Conservation (phyloP, 2,329 filamentous ascomycete species). For the Trichoderma koningiopsis region DNA sequence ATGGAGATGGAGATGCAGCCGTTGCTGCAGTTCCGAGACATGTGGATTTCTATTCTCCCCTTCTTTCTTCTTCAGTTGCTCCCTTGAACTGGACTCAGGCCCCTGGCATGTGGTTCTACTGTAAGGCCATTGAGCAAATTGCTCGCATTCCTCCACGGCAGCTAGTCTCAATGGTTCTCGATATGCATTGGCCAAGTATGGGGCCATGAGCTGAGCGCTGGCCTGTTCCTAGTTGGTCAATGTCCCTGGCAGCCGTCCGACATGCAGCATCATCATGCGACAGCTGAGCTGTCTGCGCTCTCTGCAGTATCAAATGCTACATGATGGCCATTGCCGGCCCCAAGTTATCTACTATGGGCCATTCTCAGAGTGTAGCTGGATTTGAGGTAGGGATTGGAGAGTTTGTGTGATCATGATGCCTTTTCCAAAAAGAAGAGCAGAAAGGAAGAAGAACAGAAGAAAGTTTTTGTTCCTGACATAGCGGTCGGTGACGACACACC, state of each 20-base stretch:
- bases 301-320: background rate
- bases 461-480: background rate
- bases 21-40: slow-evolving; percentile 25
- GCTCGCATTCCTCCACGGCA: slow-evolving; percentile 19
- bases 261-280: slow-evolving; percentile 2
- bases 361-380: background rate
- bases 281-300: slow-evolving; percentile 19
- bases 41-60: slow-evolving; percentile 6
- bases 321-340: background rate
- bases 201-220: slow-evolving; percentile 19
- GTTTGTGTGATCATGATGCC: background rate
- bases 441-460: background rate
- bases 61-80: background rate
- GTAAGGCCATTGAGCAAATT: slow-evolving; percentile 3
- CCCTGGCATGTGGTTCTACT: background rate
- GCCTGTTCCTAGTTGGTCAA: slow-evolving; percentile 1
- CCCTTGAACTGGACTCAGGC: background rate
- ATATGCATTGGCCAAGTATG: background rate
- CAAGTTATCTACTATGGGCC: background rate
- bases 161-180: background rate
- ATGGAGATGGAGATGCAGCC: slow-evolving; percentile 21
- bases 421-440: background rate
- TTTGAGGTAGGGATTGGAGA: background rate
- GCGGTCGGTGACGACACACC: background rate
- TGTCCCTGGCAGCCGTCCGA: slow-evolving; percentile 10